Evolutionary conservation across 1,139 yeast species (phyloP), one percentile per base, ranked within the genome.

Genomic region (Debaryomyces sp.): DNA sequence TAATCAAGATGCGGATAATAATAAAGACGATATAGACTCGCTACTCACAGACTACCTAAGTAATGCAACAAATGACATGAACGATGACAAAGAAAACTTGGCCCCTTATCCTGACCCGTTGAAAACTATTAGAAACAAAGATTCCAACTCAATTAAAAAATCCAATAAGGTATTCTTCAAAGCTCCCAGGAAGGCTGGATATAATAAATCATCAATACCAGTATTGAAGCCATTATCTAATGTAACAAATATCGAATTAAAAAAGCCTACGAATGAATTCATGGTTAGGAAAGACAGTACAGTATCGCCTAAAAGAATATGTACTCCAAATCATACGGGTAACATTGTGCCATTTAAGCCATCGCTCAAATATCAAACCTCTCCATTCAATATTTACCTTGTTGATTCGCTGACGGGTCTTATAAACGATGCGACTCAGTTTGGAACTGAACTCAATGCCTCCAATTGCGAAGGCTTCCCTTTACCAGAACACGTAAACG

Each of bases 401-500:
- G 90, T 87, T 34, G 87, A 85, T 54, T 80, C 91, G 2, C 81
- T 85, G 61, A 83, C 85, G 23, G 91, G 91, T 0, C 74, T 75
- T 47, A 59, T 84, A 18, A 80, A 78, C 54, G 92, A 87, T 60
- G 92, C 92, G 6, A 86, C 92, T 4, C 81, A 80, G 54, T 86
- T 81, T 64, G 94, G 90, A 1, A 87, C 92, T 1, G 92, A 86
- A 61, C 74, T 87, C 43, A 87, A 87, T 61, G 79, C 89, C 0
- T 74, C 81, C 34, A 81, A 81, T 53, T 76, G 85, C 51, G 82
- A 78, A 52, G 88, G 87, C 8, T 78, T 86, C 48, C 88, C 88
- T 6, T 63, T 83, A 21, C 89, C 90, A 0, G 84, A 79, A 46
- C 77, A 74, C 48, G 69, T 73, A 3, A 78, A 80, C 51, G 90